These are phyloP conservation scores for Sclerotinia subarctica DNA, from an alignment of 2,329 filamentous ascomycete species.

Conservation along the genomic window DNA sequence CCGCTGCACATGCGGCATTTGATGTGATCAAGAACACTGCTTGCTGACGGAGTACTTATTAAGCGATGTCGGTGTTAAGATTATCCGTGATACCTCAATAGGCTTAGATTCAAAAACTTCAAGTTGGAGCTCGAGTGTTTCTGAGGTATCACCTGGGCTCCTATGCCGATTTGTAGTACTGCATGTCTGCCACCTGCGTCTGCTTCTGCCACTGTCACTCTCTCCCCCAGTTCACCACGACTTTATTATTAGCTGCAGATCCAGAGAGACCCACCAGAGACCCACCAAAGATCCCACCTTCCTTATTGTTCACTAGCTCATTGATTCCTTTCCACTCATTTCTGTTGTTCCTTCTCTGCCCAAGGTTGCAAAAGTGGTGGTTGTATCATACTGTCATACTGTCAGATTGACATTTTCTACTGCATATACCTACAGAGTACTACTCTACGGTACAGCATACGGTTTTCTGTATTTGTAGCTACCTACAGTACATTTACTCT, in stretches of 20 bases:
- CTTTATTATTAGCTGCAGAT: neutral
- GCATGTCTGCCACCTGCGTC: too few relatives aligned
- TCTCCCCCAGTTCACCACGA: neutral
- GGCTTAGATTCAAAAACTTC: too few relatives aligned
- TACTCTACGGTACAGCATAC: neutral
- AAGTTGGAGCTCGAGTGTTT: too few relatives aligned
- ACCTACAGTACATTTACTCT: constrained; percentile 6
- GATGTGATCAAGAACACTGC: neutral
- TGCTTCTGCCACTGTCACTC: too few relatives aligned
- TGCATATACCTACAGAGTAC: neutral
- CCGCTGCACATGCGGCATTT: neutral
- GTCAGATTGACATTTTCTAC: neutral
- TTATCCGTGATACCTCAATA: too few relatives aligned
- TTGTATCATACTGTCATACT: too few relatives aligned
- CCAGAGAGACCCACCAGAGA: neutral
- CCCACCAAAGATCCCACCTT: constrained; percentile 7
- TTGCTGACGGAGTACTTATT: too few relatives aligned
- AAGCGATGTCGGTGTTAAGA: too few relatives aligned
- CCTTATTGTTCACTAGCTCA: constrained; percentile 8
- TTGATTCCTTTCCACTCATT: constrained; percentile 20
- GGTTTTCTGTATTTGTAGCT: neutral
- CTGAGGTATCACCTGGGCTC: too few relatives aligned
- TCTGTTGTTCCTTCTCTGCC: neutral
- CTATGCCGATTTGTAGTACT: too few relatives aligned
- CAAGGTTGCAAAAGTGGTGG: constrained; percentile 9